A percentile compares a stretch with the other conserved stretches of the same genome.
Evolutionary conservation across 192 early-diverging fungal genomes (phyloP).

Genomic region (Backusella circina): DNA sequence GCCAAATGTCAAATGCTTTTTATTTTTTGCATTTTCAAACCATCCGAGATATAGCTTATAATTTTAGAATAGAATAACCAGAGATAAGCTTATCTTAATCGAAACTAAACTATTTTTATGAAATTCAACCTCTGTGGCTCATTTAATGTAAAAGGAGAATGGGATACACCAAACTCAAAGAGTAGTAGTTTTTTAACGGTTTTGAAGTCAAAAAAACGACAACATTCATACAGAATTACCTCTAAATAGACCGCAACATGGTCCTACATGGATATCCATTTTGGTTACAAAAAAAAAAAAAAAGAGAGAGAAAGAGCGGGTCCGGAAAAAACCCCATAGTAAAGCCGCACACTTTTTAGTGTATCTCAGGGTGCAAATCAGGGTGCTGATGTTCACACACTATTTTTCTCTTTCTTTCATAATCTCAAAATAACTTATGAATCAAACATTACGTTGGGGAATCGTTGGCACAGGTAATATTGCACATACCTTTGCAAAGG

Average conservation of each 20-base stretch:
- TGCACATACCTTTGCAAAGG: conserved; percentile 34
- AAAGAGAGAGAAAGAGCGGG: not conserved
- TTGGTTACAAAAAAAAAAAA: too few relatives aligned
- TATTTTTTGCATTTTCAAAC: too few relatives aligned
- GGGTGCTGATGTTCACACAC: not conserved
- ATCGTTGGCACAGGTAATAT: conserved; percentile 37
- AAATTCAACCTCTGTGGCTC: too few relatives aligned
- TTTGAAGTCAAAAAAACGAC: not conserved
- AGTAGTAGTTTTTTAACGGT: not conserved
- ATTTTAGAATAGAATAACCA: too few relatives aligned
- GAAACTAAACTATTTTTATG: too few relatives aligned
- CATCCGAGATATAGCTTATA: too few relatives aligned
- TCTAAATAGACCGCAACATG: too few relatives aligned
- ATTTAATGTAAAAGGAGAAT: not conserved
- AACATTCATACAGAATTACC: not conserved
- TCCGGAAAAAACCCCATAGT: not conserved
- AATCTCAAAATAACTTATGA: not conserved
- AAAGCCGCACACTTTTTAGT: not conserved
- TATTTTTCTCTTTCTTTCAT: not conserved
- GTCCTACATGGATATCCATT: too few relatives aligned
- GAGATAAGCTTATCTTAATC: too few relatives aligned
- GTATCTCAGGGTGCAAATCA: not conserved
- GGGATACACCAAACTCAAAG: not conserved
- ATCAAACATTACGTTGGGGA: conserved; percentile 27
- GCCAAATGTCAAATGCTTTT: not conserved